Evolutionary conservation across 495 filamentous ascomycete species (phyloP).

Genomic region (Apiosordaria backusii): DNA sequence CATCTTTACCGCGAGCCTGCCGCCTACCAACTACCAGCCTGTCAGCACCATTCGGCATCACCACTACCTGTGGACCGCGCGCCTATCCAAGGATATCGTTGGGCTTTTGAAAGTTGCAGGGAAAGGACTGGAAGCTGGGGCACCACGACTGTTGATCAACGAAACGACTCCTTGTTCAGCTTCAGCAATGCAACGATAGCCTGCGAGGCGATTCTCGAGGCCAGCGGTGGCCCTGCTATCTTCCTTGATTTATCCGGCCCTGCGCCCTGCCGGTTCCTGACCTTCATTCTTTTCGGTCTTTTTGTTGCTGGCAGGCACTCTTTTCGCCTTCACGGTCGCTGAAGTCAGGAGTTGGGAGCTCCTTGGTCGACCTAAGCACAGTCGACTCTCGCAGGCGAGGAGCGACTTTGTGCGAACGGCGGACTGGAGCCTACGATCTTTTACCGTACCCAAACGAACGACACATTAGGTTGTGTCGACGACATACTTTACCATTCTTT

Average conservation of each 20-base stretch:
- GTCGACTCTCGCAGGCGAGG: conserved; percentile 56
- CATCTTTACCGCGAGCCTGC: too few relatives aligned
- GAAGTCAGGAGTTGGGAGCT: conserved; percentile 17
- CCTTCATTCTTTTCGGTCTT: conserved; percentile 18
- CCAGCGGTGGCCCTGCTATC: conserved; percentile 17
- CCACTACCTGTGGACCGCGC: conserved; percentile 5
- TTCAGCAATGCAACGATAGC: conserved; percentile 26
- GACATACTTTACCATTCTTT: conserved; percentile 11
- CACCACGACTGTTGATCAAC: conserved; percentile 7
- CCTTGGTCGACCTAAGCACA: conserved; percentile 35
- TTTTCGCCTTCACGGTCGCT: conserved; percentile 12
- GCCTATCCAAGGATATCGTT: not conserved
- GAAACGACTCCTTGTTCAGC: conserved; percentile 12
- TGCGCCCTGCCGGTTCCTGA: conserved; percentile 12
- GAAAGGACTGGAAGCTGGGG: not conserved
- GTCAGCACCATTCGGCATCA: conserved; percentile 3
- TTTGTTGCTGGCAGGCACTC: conserved; percentile 13
- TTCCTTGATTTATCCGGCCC: conserved; percentile 8
- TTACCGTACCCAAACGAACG: conserved; percentile 25
- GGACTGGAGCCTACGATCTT: conserved; percentile 33
- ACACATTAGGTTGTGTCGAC: conserved; percentile 36
- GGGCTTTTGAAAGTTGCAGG: not conserved
- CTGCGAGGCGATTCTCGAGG: conserved; percentile 17
- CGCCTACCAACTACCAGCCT: conserved; percentile 9
- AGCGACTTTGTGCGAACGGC: conserved; percentile 46